Base-by-base conservation (phyloP, 2,329 filamentous ascomycete species). In the Paracorniculantispora psalliotae region DNA sequence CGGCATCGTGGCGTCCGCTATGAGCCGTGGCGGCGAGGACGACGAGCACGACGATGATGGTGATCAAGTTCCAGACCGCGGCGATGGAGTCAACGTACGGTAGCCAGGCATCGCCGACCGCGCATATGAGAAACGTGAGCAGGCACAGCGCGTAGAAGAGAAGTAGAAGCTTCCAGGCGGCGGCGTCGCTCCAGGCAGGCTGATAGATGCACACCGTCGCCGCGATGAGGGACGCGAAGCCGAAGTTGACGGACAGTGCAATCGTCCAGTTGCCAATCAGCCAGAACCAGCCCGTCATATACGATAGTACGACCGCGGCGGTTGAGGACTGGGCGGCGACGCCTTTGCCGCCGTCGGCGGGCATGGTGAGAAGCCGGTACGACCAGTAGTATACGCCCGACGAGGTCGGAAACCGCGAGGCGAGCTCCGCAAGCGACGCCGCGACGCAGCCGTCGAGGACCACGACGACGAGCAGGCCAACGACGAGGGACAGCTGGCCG, bases 191-290 rank as follows among this genome's bases (percentile, higher is more conserved):
- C 33, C 39, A 63, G n/a, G 49, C 37, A 1, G 60, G 57, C 10
- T 53, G 12, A 28, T 50, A 59, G 15, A 63, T 46, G 51, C 44
- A 52, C 39, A 60, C 51, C 3, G 57, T 56, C 3, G 60, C 61
- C 2, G 61, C 60, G 39, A 67, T 57, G 4, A 67, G 69, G 67
- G 89, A 85, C 0, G 80, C 87, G 2, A 86, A 86, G 0, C 81
- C 83, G 67, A 91, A 91, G 68, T 88, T 89, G 72, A 91, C 90
- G 41, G 78, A 81, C 19, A 84, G 72, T 0, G 77, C 78, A 19
- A 79, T 76, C 26, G 87, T 90, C 87, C 87, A 90, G 69, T 90
- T 90, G 0, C 88, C 88, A 2, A 90, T 86, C 0, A 90, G 76
- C 0, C 86, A 89, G 57, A 89, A 69, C 87, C 88, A 90, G 15